Evolutionary conservation across 164 flowering plant genomes (phyloP).

Genomic region (Hamamelis virginiana): DNA sequence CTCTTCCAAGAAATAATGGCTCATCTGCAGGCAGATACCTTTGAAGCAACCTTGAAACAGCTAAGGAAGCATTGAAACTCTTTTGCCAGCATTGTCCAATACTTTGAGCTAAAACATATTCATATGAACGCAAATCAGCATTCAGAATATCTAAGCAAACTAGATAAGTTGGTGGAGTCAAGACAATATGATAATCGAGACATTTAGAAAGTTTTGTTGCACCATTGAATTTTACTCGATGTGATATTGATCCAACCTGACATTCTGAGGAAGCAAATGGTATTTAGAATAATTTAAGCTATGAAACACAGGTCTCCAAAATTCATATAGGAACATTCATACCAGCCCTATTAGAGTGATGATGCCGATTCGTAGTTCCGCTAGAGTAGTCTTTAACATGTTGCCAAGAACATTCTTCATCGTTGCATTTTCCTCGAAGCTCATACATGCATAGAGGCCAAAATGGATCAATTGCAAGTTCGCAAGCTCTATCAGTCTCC

Average conservation of each 20-base stretch:
- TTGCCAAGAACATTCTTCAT: conserved; percentile 84
- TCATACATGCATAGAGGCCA: conserved; percentile 96
- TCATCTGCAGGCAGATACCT: conserved; percentile 38
- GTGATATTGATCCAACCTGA: conserved; percentile 19
- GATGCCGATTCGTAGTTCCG: conserved; percentile 21
- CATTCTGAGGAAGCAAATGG: conserved; percentile 34
- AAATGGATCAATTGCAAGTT: conserved; percentile 54
- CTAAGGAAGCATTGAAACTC: conserved; percentile 49
- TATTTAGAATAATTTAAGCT: conserved; percentile 1
- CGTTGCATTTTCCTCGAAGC: conserved; percentile 90
- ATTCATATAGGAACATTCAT: conserved; percentile 9
- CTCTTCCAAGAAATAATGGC: conserved; percentile 37
- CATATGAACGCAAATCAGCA: conserved; percentile 37
- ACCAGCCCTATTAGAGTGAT: conserved; percentile 39
- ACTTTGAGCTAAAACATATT: conserved; percentile 35
- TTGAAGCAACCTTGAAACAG: conserved; percentile 41
- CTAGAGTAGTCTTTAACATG: conserved; percentile 51
- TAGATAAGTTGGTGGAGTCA: conserved; percentile 51
- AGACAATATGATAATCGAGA: conserved; percentile 13
- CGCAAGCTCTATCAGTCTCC: conserved; percentile 23
- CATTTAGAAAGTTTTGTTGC: conserved; percentile 15
- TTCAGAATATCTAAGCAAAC: conserved; percentile 50
- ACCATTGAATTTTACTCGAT: conserved; percentile 16
- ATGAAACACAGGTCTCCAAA: not conserved
- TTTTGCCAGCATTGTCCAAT: conserved; percentile 42